Base-by-base conservation (phyloP, 495 filamentous ascomycete species). In the Aeminium ludgeri region DNA sequence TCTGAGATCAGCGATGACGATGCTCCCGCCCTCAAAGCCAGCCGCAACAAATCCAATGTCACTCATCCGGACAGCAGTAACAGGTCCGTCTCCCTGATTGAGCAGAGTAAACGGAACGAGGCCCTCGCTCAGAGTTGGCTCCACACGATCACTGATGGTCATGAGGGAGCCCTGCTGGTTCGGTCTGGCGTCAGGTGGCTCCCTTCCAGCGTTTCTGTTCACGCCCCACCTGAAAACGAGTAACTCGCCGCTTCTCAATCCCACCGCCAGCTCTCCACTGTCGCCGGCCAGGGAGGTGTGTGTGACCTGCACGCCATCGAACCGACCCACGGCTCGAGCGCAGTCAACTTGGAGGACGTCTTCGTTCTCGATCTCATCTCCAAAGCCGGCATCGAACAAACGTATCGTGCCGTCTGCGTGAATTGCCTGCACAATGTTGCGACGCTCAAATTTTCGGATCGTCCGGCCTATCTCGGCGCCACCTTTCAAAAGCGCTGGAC, bases 21-120 rank as follows among this genome's bases (percentile, higher is more conserved):
- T 53, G 46, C 73, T 69, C 0, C 89, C 89, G 36, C 69, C 69
- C 59, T 92, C 78, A 16, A 81, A 89, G 0, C 84, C 89, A 31
- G 77, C 76, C 18, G 77, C 86, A 8, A 94, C 70, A 62, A 97
- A 97, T 0, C 89, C 89, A 6, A 96, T 75, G 52, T 89, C 82
- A 23, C 84, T 91, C 38, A 87, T 72, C 37, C 81, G 78, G 43
- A 95, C 49, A 1, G 77, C 80, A 17, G 71, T 81, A 11, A 94
- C 72, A 15, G 75, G 66, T 0, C 85, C 86, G 50, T 84, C 74
- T 54, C 80, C 69, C 69, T 84, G 79, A 54, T 86, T 72, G 43
- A 94, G 69, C 7, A 96, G 63, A 3, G 80, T 76, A 38, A 82
- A 66, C 3, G 89, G 89, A 27, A 87, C 63, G 12, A 96, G 52